Base-by-base conservation (phyloP, 2,329 filamentous ascomycete genomes). In the Macrophomina phaseolina region DNA sequence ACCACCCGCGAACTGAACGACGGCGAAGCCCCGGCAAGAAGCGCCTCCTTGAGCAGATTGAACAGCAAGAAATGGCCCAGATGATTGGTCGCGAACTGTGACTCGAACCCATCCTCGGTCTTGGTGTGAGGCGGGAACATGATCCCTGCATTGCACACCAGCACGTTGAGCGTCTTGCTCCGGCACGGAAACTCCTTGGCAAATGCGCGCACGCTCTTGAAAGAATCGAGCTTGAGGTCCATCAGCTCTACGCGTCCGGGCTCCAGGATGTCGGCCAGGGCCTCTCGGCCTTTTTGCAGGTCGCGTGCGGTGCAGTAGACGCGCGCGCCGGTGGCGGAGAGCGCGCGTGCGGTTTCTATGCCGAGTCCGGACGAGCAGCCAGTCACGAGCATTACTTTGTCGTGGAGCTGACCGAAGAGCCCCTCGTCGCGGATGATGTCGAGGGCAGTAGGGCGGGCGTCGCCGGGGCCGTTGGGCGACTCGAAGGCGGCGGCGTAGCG, bases 21-120 rank as follows among this genome's bases (percentile, higher is more conserved):
- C n/a, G 58, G 30, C 2, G 58, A 36, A 45, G 58, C 49, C n/a
- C 42, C 42, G 38, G 75, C 71, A 12, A 78, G 71, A 18, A 85
- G 71, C 0, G 73, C 74, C 0, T 79, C 80, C 11, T 81, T 70
- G 0, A 85, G 74, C 1, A 82, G 72, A 38, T 79, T 80, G 12
- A 78, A 82, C 6, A 85, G 70, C 0, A 84, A 68, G 14, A 79
- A 80, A 66, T 81, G 81, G 7, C 79, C 81, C 61, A 84, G 67
- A 69, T 83, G 79, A 67, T 84, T 84, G 2, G 78, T 81, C 34
- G 77, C 81, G 67, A 83, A 80, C 48, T 83, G 80, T 11, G 77
- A 72, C 70, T 84, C 82, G 69, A 81, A 80, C 28, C 81, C 81
- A 49, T 83, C 80, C 34, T 73, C 68, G 2, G 79, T 81, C 2